Conservation (phyloP, 768 basidiomycete genomes). For the Stropharia rugosoannulata region DNA sequence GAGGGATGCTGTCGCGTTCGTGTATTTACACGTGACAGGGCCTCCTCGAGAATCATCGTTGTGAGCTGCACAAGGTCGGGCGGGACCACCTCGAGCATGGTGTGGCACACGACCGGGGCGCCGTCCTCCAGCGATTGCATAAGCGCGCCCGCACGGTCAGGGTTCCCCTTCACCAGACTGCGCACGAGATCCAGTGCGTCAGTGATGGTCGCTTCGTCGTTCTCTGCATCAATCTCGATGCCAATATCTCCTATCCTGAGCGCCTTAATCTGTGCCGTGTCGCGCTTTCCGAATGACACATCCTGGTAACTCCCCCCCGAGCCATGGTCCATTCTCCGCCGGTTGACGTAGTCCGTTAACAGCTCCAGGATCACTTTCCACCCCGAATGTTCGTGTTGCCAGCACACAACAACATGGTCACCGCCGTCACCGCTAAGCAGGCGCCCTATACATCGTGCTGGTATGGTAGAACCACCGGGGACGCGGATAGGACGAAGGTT, state of each 20-base stretch:
- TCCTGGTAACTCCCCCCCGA: constrained; percentile 46
- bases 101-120: constrained; percentile 50
- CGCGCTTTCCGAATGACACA: constrained; percentile 51
- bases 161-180: constrained; percentile 71
- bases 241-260: constrained; percentile 69
- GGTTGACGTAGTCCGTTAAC: constrained; percentile 71
- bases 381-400: constrained; percentile 82
- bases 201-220: constrained; percentile 65
- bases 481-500: constrained; percentile 68
- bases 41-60: constrained; percentile 79
- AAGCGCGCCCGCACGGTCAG: constrained; percentile 59
- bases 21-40: constrained; percentile 55
- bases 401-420: constrained; percentile 69
- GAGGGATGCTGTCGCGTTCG: constrained; percentile 42
- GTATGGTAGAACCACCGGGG: constrained; percentile 75
- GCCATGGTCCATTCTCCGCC: constrained; percentile 44
- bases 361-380: constrained; percentile 88
- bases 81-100: constrained; percentile 50
- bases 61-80: constrained; percentile 79
- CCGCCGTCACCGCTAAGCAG: constrained; percentile 72
- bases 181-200: constrained; percentile 80
- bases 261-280: constrained; percentile 34
- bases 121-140: constrained; percentile 67
- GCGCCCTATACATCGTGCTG: constrained; percentile 63
- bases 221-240: constrained; percentile 61